phyloP scores from a whole-genome alignment of 129 eudicot species.

The Dittrichia graveolens region DNA sequence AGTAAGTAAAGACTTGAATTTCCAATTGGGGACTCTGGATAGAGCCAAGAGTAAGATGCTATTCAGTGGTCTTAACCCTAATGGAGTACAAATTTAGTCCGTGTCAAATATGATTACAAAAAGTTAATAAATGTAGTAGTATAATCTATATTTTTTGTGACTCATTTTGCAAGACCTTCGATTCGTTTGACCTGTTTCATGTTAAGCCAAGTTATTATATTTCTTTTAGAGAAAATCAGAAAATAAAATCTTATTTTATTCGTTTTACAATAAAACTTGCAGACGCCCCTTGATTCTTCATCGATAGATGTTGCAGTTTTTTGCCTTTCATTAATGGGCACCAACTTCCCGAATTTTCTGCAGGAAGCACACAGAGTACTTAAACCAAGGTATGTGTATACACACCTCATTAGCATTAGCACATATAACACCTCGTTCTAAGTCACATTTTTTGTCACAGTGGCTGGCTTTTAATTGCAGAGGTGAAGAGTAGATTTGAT shows the following conservation, averaged over 20 bases:
- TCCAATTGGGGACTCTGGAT: too few species aligned
- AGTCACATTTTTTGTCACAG: conserved; percentile 45
- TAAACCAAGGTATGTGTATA: conserved; percentile 54
- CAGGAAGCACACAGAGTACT: conserved; percentile 92
- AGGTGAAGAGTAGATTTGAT: conserved; percentile 93
- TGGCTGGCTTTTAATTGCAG: conserved; percentile 98
- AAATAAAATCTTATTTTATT: too few species aligned
- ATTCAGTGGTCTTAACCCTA: too few species aligned
- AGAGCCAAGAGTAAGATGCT: too few species aligned
- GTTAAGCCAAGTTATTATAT: too few species aligned
- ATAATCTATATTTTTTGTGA: too few species aligned
- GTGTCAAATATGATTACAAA: not conserved
- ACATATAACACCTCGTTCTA: not conserved
- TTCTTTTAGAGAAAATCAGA: too few species aligned
- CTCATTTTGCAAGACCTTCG: too few species aligned
- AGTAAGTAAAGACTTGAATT: not conserved
- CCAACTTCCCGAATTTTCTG: conserved; percentile 71
- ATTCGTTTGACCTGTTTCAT: too few species aligned
- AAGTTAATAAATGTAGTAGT: too few species aligned
- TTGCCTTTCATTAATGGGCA: conserved; percentile 96
- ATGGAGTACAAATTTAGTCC: not conserved
- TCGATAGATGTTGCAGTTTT: conserved; percentile 83
- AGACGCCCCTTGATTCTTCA: conserved; percentile 82
- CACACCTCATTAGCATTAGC: not conserved
- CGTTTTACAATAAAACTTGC: conserved; percentile 23